phyloP scores from a whole-genome alignment of 1,139 yeast species.

The Protomyces gravidus region DNA sequence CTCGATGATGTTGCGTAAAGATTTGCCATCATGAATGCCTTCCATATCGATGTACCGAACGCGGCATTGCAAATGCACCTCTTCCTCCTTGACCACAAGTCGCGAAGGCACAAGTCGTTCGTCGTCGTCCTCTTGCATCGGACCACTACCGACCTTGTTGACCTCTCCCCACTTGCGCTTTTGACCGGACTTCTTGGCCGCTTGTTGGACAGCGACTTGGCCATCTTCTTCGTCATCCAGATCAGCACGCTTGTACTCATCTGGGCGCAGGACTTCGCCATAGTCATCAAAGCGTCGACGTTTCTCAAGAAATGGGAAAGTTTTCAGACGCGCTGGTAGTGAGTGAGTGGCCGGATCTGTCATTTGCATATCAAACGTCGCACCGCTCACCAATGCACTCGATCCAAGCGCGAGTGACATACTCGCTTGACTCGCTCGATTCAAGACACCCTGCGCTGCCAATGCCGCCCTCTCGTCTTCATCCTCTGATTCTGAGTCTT shows the following conservation, averaged over 20 bases:
- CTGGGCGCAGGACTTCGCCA: constrained; percentile 64
- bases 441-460: constrained; percentile 14
- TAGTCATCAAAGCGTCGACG: constrained; percentile 73
- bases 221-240: constrained; percentile 26
- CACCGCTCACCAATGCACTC: constrained; percentile 23
- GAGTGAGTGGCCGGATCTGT: constrained; percentile 21
- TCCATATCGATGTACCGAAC: constrained; percentile 75
- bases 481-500: constrained; percentile 43
- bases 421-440: constrained; percentile 8
- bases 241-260: constrained; percentile 53
- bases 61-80: constrained; percentile 52
- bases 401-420: constrained; percentile 27
- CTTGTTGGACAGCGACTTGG: constrained; percentile 6
- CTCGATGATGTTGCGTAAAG: constrained; percentile 72
- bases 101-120: constrained; percentile 33
- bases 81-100: constrained; percentile 28
- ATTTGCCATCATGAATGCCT: constrained; percentile 80
- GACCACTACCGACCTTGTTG: constrained; percentile 10
- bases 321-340: constrained; percentile 42
- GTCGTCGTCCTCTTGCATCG: background rate
- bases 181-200: constrained; percentile 24
- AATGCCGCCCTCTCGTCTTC: constrained; percentile 27
- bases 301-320: constrained; percentile 64
- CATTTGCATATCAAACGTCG: constrained; percentile 29
- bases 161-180: constrained; percentile 31